These are phyloP conservation scores for Triticum turgidum DNA, from an alignment of 176 grass and related monocot species.

Conservation along the genomic window DNA sequence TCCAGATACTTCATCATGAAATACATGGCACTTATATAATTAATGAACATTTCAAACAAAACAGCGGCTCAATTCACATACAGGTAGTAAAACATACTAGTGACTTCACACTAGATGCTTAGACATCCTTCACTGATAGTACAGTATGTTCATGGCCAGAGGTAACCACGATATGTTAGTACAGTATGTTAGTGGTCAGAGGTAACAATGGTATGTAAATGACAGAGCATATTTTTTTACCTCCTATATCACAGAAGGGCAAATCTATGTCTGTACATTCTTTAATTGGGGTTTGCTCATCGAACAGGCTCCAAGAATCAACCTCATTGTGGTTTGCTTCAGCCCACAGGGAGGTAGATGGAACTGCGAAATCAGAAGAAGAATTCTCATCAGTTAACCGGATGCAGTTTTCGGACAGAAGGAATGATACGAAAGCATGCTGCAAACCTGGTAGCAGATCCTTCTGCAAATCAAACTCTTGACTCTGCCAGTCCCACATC, in stretches of 20 bases:
- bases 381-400: not conserved
- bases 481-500: conserved; percentile 71
- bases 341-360: conserved; percentile 58
- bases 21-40: not conserved
- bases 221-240: conserved; percentile 21
- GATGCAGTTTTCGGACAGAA: not conserved
- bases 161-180: conserved; percentile 9
- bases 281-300: conserved; percentile 95
- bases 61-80: not conserved
- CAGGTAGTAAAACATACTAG: not conserved
- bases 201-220: conserved; percentile 5
- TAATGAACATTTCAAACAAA: not conserved
- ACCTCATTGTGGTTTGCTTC: conserved; percentile 45
- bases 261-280: conserved; percentile 74
- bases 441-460: conserved; percentile 61
- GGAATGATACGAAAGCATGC: conserved; percentile 1
- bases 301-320: conserved; percentile 59
- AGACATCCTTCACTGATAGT: not conserved
- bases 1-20: not conserved
- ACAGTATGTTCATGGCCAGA: not conserved
- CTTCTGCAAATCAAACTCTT: conserved; percentile 60
- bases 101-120: conserved; percentile 1
- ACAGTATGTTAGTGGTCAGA: not conserved
- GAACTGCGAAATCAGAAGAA: conserved; percentile 46
- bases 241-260: conserved; percentile 57